These are phyloP conservation scores for Botryotinia globosa DNA, from an alignment of 2,329 filamentous ascomycete genomes.

Conservation along the genomic window DNA sequence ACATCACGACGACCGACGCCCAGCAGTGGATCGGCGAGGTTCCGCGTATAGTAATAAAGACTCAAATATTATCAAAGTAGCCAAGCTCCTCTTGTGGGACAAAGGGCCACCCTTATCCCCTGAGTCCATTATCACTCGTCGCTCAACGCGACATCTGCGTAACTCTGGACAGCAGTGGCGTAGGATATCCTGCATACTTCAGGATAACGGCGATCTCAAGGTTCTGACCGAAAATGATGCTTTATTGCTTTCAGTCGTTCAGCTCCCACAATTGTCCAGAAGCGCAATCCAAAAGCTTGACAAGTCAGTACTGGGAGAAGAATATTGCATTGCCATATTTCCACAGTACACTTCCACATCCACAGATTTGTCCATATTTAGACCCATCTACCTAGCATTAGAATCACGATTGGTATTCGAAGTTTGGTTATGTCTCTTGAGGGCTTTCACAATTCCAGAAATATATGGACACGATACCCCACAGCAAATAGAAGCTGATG, in stretches of 20 bases:
- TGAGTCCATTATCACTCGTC: slow-evolving; percentile 49
- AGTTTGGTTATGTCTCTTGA: slow-evolving; percentile 90
- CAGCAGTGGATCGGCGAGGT: slow-evolving; percentile 42
- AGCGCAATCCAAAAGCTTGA: slow-evolving; percentile 90
- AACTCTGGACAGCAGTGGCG: slow-evolving; percentile 67
- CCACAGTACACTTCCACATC: slow-evolving; percentile 81
- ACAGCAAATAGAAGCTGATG: slow-evolving; percentile 24
- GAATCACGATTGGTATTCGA: slow-evolving; percentile 90
- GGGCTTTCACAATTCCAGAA: slow-evolving; percentile 89
- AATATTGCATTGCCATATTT: slow-evolving; percentile 93
- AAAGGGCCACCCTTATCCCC: slow-evolving; percentile 59
- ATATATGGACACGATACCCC: slow-evolving; percentile 58
- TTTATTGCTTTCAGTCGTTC: slow-evolving; percentile 75
- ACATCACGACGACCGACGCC: slow-evolving; percentile 32
- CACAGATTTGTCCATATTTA: slow-evolving; percentile 69
- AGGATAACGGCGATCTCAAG: slow-evolving; percentile 93
- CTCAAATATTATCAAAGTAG: slow-evolving; percentile 89
- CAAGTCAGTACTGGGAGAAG: slow-evolving; percentile 84
- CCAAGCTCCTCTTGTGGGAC: slow-evolving; percentile 88
- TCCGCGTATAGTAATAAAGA: slow-evolving; percentile 66
- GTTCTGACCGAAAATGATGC: slow-evolving; percentile 84
- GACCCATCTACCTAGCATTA: slow-evolving; percentile 85
- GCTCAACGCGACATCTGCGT: slow-evolving; percentile 56
- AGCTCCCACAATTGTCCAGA: slow-evolving; percentile 82
- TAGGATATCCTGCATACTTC: slow-evolving; percentile 84